A percentile compares a stretch with the other conserved stretches of the same genome.
phyloP scores from a whole-genome alignment of 2,329 filamentous ascomycete genomes.

The Aspergillus brunneoviolaceus region DNA sequence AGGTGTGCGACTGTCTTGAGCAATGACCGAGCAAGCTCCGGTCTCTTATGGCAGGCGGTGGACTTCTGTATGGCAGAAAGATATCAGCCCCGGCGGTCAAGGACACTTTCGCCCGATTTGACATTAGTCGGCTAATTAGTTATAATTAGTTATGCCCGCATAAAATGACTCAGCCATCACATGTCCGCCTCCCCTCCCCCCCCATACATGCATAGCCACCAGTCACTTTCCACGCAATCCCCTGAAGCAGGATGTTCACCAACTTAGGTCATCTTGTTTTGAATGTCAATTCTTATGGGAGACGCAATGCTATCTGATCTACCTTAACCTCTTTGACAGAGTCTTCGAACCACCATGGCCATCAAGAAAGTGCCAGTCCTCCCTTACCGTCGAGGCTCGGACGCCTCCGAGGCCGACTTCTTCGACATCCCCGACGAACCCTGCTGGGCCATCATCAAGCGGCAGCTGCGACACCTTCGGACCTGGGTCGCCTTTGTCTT shows the following conservation, averaged over 20 bases:
- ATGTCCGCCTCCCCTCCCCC: not conserved
- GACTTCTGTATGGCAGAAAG: not conserved
- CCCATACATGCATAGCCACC: not conserved
- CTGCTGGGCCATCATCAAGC: constrained; percentile 28
- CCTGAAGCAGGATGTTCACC: not conserved
- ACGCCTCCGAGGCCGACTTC: constrained; percentile 35
- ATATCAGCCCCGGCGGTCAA: not conserved
- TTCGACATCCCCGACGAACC: constrained; percentile 39
- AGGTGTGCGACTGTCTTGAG: not conserved
- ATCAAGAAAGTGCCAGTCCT: constrained; percentile 16
- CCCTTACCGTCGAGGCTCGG: constrained; percentile 31
- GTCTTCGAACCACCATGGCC: constrained; percentile 6
- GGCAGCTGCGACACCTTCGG: constrained; percentile 32
- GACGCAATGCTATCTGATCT: not conserved
- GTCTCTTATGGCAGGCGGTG: not conserved
- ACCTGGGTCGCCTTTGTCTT: constrained; percentile 30
- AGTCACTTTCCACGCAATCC: not conserved
- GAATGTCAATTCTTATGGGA: not conserved
- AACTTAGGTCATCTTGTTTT: not conserved
- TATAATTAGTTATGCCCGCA: no score
- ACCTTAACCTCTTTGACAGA: not conserved
- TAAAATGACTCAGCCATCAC: not conserved
- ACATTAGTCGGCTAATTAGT: no score
- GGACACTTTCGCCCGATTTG: not conserved
- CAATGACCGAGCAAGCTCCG: not conserved